phyloP scores from a whole-genome alignment of 495 filamentous ascomycete genomes.

The Lasiosphaeriaceae sp. region DNA sequence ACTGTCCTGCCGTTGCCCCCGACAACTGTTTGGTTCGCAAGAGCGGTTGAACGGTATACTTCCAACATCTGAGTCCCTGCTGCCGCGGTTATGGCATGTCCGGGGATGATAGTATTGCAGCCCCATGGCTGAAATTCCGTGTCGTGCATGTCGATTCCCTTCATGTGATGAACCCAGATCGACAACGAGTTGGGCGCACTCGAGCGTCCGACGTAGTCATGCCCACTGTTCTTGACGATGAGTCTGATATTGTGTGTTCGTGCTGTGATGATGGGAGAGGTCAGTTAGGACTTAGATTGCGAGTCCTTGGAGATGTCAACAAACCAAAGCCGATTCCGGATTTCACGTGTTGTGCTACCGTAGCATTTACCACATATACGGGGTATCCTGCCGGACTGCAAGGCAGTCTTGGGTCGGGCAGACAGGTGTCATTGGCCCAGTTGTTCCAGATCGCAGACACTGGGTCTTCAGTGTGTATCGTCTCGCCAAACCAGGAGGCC shows the following conservation, averaged over 20 bases:
- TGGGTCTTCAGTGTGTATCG: conserved; percentile 31
- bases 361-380: conserved; percentile 42
- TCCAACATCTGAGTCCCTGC: conserved; percentile 33
- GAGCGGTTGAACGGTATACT: conserved; percentile 23
- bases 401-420: conserved; percentile 27
- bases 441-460: conserved; percentile 36
- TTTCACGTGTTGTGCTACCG: conserved; percentile 35
- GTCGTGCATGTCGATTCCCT: conserved; percentile 29
- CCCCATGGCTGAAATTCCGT: conserved; percentile 26
- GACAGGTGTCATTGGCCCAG: conserved; percentile 40
- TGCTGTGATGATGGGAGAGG: conserved; percentile 18
- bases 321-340: conserved; percentile 37
- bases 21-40: conserved; percentile 27
- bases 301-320: not conserved
- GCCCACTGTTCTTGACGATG: conserved; percentile 60
- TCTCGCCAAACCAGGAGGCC: conserved; percentile 27
- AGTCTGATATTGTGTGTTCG: conserved; percentile 51
- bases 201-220: conserved; percentile 52
- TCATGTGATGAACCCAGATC: conserved; percentile 47
- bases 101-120: conserved; percentile 27
- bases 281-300: not conserved
- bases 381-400: conserved; percentile 38
- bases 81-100: conserved; percentile 29
- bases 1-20: conserved; percentile 25
- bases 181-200: conserved; percentile 39